Base-by-base conservation (phyloP, 169 alveolate species). In the Cryptosporidium andersoni region DNA sequence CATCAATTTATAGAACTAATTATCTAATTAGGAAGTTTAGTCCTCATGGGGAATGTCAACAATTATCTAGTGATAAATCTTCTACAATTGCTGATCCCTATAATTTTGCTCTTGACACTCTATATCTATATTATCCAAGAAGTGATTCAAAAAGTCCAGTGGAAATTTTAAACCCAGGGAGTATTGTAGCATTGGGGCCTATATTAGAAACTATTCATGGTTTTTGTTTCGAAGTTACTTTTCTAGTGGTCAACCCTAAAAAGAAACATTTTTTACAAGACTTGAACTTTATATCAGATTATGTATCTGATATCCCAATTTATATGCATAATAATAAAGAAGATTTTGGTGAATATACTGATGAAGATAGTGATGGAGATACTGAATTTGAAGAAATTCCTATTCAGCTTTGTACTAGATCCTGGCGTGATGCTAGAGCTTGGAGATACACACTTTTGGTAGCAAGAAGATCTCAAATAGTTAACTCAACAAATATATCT, bases 371-470 rank as follows among this genome's bases (percentile, higher is more conserved):
- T 6, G 56, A n/a, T 49, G 63, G 34, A 53, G 14, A 8, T 8
- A 16, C 6, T 37, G 34, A 37, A 25, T 16, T 34, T 40, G 52
- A 47, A 14, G 49, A 37, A 37, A 62, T 25, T 62, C 40, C 66
- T 14, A 51, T 74, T 8, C 64, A 74, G 42, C 12, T 74, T 34
- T 74, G 85, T 37, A 74, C 85, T 9, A 74, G 85, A 16, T 74
- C 85, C 40, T 74, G 85, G 85, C 55, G 85, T 58, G 85, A 74
- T 37, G 85, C 85, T 39, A 49, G 60, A 25, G 85, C 85, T 34
- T 74, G 85, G 85, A 74, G 85, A 58, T 74, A 74, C 25, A 58
- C 85, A 3, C 85, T 74, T 25, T 25, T 74, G 4, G 85, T 74
- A 25, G 68, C 67, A 51, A 74, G 85, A 48, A 74, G 60, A 48